These are phyloP conservation scores for Sarocladium brachiariae DNA, from an alignment of 2,329 filamentous ascomycete genomes.

Conservation along the genomic window DNA sequence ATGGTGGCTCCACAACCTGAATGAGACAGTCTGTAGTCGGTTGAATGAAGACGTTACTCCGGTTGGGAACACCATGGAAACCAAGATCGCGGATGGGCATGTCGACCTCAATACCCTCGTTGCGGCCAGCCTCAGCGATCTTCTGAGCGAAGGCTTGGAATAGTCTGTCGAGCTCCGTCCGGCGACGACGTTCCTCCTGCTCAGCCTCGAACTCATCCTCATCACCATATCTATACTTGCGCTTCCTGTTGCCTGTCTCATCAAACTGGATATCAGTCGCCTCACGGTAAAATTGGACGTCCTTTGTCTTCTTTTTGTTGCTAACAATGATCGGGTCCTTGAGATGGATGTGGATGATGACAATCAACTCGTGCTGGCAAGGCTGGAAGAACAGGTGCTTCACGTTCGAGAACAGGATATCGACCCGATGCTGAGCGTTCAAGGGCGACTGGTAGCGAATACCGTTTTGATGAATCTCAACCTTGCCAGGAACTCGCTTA, in stretches of 20 bases:
- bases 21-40: slow-evolving; percentile 96
- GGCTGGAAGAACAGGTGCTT: slow-evolving; percentile 99
- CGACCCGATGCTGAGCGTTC: slow-evolving; percentile 74
- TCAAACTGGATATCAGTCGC: slow-evolving; percentile 98
- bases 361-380: slow-evolving; percentile 90
- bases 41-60: slow-evolving; percentile 91
- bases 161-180: slow-evolving; percentile 87
- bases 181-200: slow-evolving; percentile 86
- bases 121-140: slow-evolving; percentile 90
- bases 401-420: slow-evolving; percentile 96
- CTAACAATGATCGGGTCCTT: slow-evolving; percentile 98
- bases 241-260: slow-evolving; percentile 95
- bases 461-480: slow-evolving; percentile 99
- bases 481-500: slow-evolving; percentile 90
- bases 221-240: slow-evolving; percentile 94
- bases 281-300: slow-evolving; percentile 96
- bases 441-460: slow-evolving; percentile 84
- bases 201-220: slow-evolving; percentile 99
- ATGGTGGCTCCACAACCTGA: slow-evolving; percentile 92
- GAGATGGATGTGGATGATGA: slow-evolving; percentile 95
- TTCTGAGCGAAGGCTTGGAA: slow-evolving; percentile 97
- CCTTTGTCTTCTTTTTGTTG: slow-evolving; percentile 96
- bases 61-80: slow-evolving; percentile 93
- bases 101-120: slow-evolving; percentile 86
- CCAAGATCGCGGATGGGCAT: slow-evolving; percentile 95